Evolutionary conservation across 768 basidiomycete species (phyloP).

Genomic region (Cystofilobasidium ferigula): DNA sequence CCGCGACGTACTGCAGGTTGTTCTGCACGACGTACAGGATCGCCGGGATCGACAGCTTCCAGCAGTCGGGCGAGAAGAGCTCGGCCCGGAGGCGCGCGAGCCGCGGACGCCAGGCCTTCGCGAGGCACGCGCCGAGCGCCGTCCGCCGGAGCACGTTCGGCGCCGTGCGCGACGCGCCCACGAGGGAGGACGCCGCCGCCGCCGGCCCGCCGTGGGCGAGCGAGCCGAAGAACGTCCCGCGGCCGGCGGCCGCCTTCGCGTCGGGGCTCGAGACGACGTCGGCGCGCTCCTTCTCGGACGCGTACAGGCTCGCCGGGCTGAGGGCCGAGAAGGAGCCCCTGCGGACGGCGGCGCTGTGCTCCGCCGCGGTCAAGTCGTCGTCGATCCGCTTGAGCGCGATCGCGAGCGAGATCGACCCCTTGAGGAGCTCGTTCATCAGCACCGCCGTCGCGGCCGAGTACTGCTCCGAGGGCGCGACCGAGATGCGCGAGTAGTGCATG

Average conservation of each 20-base stretch:
- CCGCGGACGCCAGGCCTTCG: constrained; percentile 38
- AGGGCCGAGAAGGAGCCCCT: not conserved
- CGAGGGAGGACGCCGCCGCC: not conserved
- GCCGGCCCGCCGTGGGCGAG: not conserved
- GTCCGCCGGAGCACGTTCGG: constrained; percentile 17
- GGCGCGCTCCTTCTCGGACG: constrained; percentile 13
- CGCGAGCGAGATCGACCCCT: constrained; percentile 71
- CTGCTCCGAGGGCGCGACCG: constrained; percentile 54
- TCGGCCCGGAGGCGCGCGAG: constrained; percentile 53
- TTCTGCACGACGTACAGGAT: constrained; percentile 74
- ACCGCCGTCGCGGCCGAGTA: constrained; percentile 94
- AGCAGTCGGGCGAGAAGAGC: constrained; percentile 81
- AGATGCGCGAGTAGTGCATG: constrained; percentile 91
- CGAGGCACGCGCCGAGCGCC: constrained; percentile 8
- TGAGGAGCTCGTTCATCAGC: constrained; percentile 84
- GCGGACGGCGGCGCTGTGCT: not conserved
- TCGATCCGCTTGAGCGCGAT: constrained; percentile 61
- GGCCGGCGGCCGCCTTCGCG: not conserved
- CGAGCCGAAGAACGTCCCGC: constrained; percentile 11
- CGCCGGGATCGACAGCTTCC: constrained; percentile 94
- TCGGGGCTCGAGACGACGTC: not conserved
- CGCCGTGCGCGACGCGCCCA: not conserved
- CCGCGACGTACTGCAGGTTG: constrained; percentile 89
- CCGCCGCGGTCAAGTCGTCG: constrained; percentile 34
- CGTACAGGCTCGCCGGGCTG: constrained; percentile 1